Percentiles rank a stretch among this genome's conserved stretches.
Evolutionary conservation across 2,329 filamentous ascomycete species (phyloP).

Genomic region (Phialocephala subalpina): DNA sequence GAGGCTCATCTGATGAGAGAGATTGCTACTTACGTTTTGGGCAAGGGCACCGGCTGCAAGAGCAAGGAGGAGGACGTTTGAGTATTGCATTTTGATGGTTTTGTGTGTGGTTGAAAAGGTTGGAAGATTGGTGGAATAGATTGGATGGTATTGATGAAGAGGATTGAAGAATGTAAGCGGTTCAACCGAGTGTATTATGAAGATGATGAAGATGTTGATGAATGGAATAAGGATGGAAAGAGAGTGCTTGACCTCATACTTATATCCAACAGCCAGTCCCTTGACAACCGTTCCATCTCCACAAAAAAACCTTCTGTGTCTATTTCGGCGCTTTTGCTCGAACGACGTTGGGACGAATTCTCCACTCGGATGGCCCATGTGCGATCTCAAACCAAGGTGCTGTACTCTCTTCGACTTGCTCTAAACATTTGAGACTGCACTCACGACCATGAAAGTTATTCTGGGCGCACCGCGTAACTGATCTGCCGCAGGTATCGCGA

Average conservation of each 20-base stretch:
- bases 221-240: conserved; percentile 23
- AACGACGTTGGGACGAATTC: conserved; percentile 10
- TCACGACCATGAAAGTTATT: conserved; percentile 27
- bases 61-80: conserved; percentile 35
- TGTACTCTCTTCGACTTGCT: conserved; percentile 7
- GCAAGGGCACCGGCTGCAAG: conserved; percentile 34
- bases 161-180: conserved; percentile 14
- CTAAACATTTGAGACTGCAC: conserved; percentile 16
- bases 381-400: conserved; percentile 29
- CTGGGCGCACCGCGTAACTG: conserved; percentile 27
- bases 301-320: conserved; percentile 14
- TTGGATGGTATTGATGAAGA: conserved; percentile 17
- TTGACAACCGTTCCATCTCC: conserved; percentile 16
- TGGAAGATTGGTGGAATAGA: conserved; percentile 6
- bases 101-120: conserved; percentile 15
- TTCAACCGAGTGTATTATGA: conserved; percentile 5
- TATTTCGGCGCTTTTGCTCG: conserved; percentile 1
- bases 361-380: conserved; percentile 16
- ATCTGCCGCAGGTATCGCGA: conserved; percentile 30
- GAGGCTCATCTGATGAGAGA: neutral
- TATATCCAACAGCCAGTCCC: conserved; percentile 26
- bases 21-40: conserved; percentile 15
- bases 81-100: conserved; percentile 40
- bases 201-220: conserved; percentile 27
- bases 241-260: conserved; percentile 27